phyloP scores from a whole-genome alignment of 1,284 basidiomycete species.

The Coniferiporia weirii region DNA sequence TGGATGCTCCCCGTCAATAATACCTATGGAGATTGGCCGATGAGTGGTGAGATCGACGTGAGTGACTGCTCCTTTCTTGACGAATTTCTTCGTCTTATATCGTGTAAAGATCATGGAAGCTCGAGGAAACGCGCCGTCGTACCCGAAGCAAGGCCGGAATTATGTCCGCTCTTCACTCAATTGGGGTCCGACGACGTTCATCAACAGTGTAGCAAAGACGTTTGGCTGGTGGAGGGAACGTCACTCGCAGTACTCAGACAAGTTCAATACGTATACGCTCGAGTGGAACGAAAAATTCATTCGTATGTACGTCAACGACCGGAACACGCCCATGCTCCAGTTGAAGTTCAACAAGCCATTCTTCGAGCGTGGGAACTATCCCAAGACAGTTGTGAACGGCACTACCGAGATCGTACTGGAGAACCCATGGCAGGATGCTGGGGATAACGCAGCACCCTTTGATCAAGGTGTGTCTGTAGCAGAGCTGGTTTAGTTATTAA shows the following conservation, averaged over 20 bases:
- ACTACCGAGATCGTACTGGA: slow-evolving; percentile 43
- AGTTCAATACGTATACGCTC: slow-evolving; percentile 71
- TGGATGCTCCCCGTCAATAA: slow-evolving; percentile 85
- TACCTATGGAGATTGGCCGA: slow-evolving; percentile 80
- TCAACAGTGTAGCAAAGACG: slow-evolving; percentile 51
- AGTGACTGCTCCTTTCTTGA: not conserved
- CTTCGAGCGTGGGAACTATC: slow-evolving; percentile 43
- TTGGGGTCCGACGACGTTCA: slow-evolving; percentile 61
- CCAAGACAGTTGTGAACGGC: slow-evolving; percentile 44
- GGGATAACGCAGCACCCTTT: slow-evolving; percentile 62
- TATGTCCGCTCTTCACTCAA: slow-evolving; percentile 70
- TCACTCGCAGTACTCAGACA: slow-evolving; percentile 51
- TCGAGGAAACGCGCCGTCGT: slow-evolving; percentile 58
- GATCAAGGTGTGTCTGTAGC: slow-evolving; percentile 51
- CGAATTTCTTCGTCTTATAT: not conserved
- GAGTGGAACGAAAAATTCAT: slow-evolving; percentile 78
- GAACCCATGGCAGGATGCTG: slow-evolving; percentile 43
- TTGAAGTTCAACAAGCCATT: slow-evolving; percentile 36
- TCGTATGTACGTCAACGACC: slow-evolving; percentile 33
- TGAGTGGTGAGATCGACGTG: slow-evolving; percentile 68
- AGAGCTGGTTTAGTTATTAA: not conserved
- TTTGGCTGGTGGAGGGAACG: slow-evolving; percentile 70
- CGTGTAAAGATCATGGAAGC: slow-evolving; percentile 53
- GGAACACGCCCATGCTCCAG: slow-evolving; percentile 15
- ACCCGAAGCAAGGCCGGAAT: slow-evolving; percentile 64